Evolutionary conservation across 306 rosid species (phyloP).

Genomic region (Glycine latifolia): DNA sequence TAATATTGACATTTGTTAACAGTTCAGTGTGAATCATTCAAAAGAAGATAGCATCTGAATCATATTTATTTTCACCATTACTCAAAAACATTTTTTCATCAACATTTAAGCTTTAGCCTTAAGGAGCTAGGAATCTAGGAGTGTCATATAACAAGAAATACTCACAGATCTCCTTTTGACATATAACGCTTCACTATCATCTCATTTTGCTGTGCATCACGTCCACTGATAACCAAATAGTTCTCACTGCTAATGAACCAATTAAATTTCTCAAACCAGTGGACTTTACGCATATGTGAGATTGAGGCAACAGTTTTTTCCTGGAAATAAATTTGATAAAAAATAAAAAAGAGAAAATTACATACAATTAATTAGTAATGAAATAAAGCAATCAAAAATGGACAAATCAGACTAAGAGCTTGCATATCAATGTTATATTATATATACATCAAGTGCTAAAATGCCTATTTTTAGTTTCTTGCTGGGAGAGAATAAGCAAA

Average conservation of each 20-base stretch:
- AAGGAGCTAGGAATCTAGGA: background rate
- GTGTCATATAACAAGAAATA: conserved; percentile 46
- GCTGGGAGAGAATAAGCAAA: conserved; percentile 6
- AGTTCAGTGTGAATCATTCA: background rate
- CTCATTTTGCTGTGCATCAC: conserved; percentile 99
- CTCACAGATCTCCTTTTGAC: conserved; percentile 99
- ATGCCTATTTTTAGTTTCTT: background rate
- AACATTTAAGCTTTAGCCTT: conserved; percentile 31
- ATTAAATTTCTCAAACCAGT: conserved; percentile 99
- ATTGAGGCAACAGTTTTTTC: conserved; percentile 92
- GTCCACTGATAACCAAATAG: conserved; percentile 97
- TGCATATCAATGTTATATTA: conserved; percentile 11
- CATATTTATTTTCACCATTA: conserved; percentile 33
- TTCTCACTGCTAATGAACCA: conserved; percentile 99
- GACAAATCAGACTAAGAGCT: conserved; percentile 11
- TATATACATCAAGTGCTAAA: background rate
- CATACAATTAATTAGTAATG: conserved; percentile 18
- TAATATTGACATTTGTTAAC: background rate
- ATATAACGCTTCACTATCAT: conserved; percentile 99
- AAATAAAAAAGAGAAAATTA: background rate
- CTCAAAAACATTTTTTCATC: conserved; percentile 10
- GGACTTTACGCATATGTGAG: conserved; percentile 98
- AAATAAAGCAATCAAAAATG: conserved; percentile 14
- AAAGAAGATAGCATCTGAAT: conserved; percentile 21
- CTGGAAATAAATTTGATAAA: conserved; percentile 58